Conservation (phyloP, 2,329 filamentous ascomycete species). For the Colletotrichum cordylinicola region DNA sequence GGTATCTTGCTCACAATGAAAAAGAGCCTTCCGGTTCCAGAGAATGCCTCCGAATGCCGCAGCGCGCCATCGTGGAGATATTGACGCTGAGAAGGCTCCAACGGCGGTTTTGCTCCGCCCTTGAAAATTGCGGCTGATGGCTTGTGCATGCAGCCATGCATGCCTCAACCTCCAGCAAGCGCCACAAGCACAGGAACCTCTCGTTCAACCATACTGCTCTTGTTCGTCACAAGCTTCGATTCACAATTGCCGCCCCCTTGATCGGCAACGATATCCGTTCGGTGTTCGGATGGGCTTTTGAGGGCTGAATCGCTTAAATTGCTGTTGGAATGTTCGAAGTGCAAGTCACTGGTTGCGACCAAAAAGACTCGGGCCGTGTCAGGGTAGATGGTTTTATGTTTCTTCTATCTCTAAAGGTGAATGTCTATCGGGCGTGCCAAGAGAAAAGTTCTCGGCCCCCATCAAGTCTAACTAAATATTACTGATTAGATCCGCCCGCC, state of each 20-base stretch:
- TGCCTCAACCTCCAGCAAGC: not conserved
- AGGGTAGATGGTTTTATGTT: not conserved
- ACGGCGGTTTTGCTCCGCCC: not conserved
- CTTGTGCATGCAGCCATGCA: not conserved
- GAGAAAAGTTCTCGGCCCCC: not conserved
- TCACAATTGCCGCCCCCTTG: not conserved
- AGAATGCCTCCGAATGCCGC: not conserved
- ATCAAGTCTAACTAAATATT: not conserved
- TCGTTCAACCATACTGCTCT: not conserved
- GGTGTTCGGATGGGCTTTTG: not conserved
- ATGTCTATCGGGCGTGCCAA: not conserved
- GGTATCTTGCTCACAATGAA: not conserved
- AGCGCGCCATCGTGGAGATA: not conserved
- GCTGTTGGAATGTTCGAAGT: not conserved
- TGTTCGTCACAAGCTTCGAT: not conserved
- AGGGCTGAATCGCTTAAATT: not conserved
- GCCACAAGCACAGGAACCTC: not conserved
- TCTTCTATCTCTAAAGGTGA: slow-evolving; percentile 2
- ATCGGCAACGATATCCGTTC: not conserved
- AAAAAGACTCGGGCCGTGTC: not conserved
- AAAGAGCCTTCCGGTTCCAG: not conserved
- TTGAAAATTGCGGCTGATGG: not conserved
- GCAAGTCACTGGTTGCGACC: not conserved
- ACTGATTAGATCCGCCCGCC: not conserved
- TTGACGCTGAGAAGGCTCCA: not conserved